Conservation (phyloP, 192 early-diverging fungal species). For the Spinellus fusiger region DNA sequence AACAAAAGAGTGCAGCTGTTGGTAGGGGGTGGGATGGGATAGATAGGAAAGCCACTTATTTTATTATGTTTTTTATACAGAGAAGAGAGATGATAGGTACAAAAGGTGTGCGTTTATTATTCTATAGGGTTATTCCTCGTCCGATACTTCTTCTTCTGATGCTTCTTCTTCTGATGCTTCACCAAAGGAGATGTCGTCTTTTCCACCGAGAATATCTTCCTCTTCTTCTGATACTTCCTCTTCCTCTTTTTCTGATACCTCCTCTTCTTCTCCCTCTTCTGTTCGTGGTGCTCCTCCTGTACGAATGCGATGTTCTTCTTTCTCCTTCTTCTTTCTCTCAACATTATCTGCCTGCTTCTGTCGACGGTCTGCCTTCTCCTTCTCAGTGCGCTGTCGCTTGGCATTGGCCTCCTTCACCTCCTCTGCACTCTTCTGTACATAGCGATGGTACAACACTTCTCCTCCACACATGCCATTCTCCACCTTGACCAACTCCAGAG, state of each 20-base stretch:
- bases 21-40: too few species aligned
- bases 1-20: too few species aligned
- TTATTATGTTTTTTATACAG: too few species aligned
- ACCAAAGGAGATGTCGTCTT: background rate
- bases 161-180: background rate
- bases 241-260: constrained; percentile 5
- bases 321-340: constrained; percentile 61
- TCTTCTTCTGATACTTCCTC: constrained; percentile 20
- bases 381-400: constrained; percentile 52
- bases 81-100: too few species aligned
- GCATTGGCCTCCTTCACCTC: constrained; percentile 64
- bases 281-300: constrained; percentile 31
- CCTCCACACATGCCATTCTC: constrained; percentile 85
- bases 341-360: constrained; percentile 84
- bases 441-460: constrained; percentile 88
- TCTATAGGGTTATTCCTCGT: background rate
- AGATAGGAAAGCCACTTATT: too few species aligned
- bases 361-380: constrained; percentile 64
- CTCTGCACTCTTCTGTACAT: constrained; percentile 65
- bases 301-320: constrained; percentile 46
- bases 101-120: too few species aligned
- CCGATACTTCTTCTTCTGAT: constrained; percentile 1
- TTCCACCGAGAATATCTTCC: background rate
- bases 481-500: constrained; percentile 82
- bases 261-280: constrained; percentile 4